Percentiles rank a stretch among this genome's conserved stretches.
phyloP scores from a whole-genome alignment of 768 basidiomycete genomes.

The Tricholoma terreum region DNA sequence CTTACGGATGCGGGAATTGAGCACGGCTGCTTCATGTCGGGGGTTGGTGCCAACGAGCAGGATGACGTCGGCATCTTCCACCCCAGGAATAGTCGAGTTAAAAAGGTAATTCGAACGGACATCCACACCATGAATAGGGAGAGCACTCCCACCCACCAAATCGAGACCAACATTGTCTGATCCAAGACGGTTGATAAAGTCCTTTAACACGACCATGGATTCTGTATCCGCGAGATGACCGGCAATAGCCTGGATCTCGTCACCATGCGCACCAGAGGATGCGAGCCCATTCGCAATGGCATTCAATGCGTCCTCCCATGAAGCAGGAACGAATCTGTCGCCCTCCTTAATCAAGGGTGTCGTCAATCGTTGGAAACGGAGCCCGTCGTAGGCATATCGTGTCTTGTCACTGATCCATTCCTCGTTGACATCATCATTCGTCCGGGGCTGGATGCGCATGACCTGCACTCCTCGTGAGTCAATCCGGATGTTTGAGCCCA shows the following conservation, averaged over 20 bases:
- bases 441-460: conserved; percentile 95
- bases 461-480: conserved; percentile 95
- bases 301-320: conserved; percentile 88
- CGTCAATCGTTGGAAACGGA: conserved; percentile 93
- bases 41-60: conserved; percentile 96
- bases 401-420: conserved; percentile 99
- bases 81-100: conserved; percentile 86
- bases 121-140: conserved; percentile 81
- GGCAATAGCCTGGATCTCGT: conserved; percentile 94
- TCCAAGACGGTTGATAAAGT: conserved; percentile 87
- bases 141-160: conserved; percentile 58
- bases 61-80: conserved; percentile 90
- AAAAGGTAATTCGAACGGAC: conserved; percentile 96
- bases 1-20: conserved; percentile 96
- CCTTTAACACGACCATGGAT: conserved; percentile 89
- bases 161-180: conserved; percentile 93
- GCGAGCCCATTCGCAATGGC: conserved; percentile 77
- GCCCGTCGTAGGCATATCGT: conserved; percentile 92
- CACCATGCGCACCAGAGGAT: conserved; percentile 75
- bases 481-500: conserved; percentile 95
- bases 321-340: conserved; percentile 86
- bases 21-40: conserved; percentile 92
- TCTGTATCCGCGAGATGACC: conserved; percentile 94
- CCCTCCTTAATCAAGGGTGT: conserved; percentile 87
- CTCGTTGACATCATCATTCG: conserved; percentile 98